Percentiles rank a stretch among this genome's conserved stretches.
Evolutionary conservation across 1,139 yeast species (phyloP).

Genomic region (Diutina sp.): DNA sequence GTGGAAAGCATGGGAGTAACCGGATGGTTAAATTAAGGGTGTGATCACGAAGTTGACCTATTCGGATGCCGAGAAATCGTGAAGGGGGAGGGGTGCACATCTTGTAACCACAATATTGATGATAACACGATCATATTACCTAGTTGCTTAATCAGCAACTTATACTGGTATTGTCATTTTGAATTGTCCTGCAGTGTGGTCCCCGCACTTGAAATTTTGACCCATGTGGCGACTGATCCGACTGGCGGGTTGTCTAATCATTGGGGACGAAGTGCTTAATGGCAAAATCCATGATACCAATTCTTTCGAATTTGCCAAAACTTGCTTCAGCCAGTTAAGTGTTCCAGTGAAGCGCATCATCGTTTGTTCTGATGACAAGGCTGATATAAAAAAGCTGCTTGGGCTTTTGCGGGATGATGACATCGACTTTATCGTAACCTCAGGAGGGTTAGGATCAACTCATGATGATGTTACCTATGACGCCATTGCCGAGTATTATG

Average conservation of each 20-base stretch:
- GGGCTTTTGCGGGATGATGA: constrained; percentile 27
- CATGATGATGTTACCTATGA: constrained; percentile 83
- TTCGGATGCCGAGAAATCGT: background rate
- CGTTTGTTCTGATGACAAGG: constrained; percentile 67
- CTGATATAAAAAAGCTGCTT: constrained; percentile 48
- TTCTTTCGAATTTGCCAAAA: constrained; percentile 56
- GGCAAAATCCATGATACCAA: constrained; percentile 81
- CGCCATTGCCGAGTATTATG: constrained; percentile 51
- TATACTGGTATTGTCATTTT: no score
- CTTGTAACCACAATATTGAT: background rate
- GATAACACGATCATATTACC: background rate
- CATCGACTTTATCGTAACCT: constrained; percentile 62
- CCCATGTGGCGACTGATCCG: constrained; percentile 4
- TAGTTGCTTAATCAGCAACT: background rate
- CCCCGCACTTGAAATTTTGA: background rate
- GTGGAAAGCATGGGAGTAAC: background rate
- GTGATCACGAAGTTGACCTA: background rate
- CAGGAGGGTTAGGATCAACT: constrained; percentile 84
- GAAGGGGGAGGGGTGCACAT: background rate
- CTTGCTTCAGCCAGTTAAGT: constrained; percentile 48
- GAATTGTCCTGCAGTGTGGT: background rate
- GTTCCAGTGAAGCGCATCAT: constrained; percentile 53
- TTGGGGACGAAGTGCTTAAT: constrained; percentile 80
- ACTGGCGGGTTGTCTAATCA: constrained; percentile 40
- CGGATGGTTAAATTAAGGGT: background rate